Evolutionary conservation across 805 yeast genomes (phyloP).

Genomic region (Kodamaea hsintzibuensis): DNA sequence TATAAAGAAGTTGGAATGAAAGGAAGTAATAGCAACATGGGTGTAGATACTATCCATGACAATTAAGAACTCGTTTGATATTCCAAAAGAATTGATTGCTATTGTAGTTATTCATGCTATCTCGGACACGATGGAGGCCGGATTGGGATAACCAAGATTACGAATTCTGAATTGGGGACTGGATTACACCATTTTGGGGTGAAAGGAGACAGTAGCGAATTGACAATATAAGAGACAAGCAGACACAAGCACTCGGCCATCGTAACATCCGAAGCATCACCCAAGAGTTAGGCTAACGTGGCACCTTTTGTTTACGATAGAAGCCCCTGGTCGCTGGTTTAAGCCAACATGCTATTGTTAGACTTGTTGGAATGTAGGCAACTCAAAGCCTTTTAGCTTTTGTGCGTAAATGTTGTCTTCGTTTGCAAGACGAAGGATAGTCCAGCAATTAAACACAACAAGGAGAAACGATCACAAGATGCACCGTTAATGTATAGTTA

Average conservation of each 20-base stretch:
- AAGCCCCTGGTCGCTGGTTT: constrained; percentile 1
- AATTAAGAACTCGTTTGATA: too few species aligned
- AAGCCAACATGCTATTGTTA: neutral
- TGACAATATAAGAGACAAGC: neutral
- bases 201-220: neutral
- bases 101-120: neutral
- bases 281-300: neutral
- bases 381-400: neutral
- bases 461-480: neutral
- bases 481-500: neutral
- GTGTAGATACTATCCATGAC: too few species aligned
- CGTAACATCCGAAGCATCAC: neutral
- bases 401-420: neutral
- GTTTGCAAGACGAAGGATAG: neutral
- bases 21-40: too few species aligned
- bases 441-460: neutral
- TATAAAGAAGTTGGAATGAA: too few species aligned
- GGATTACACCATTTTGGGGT: neutral
- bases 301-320: neutral
- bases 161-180: neutral
- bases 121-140: neutral
- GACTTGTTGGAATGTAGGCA: neutral
- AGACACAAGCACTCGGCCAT: neutral
- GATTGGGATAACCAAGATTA: neutral
- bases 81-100: neutral